These are phyloP conservation scores for Melianthus villosus DNA, from an alignment of 441 rosid genomes.

Conservation along the genomic window DNA sequence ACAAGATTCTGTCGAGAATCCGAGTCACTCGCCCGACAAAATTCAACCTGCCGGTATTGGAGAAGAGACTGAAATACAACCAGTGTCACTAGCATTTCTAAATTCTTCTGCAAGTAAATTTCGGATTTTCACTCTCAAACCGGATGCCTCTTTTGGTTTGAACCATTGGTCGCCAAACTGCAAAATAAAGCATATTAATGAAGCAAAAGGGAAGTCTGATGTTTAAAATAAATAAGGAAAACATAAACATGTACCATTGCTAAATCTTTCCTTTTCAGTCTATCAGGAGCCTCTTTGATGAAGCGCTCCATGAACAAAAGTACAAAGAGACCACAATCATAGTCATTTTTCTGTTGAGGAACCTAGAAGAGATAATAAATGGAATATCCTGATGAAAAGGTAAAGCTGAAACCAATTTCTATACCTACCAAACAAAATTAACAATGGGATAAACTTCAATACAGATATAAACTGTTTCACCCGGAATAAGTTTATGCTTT, in stretches of 20 bases:
- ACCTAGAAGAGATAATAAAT: constrained; percentile 32
- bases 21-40: neutral
- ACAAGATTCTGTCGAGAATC: too few relatives aligned
- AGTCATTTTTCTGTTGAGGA: constrained; percentile 87
- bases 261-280: constrained; percentile 60
- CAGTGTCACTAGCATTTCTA: constrained; percentile 12
- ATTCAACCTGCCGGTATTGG: neutral
- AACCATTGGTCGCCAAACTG: constrained; percentile 89
- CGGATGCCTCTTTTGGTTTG: constrained; percentile 73
- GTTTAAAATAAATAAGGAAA: neutral
- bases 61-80: constrained; percentile 2
- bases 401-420: neutral
- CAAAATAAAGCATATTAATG: constrained; percentile 2
- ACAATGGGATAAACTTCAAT: too few relatives aligned
- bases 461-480: too few relatives aligned
- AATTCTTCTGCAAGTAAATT: constrained; percentile 38
- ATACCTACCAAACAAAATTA: too few relatives aligned
- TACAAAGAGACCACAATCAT: constrained; percentile 84
- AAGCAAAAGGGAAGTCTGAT: neutral
- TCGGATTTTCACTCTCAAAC: constrained; percentile 49
- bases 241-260: constrained; percentile 35
- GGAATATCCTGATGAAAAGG: neutral
- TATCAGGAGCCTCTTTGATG: constrained; percentile 71
- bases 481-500: too few relatives aligned
- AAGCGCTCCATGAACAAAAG: constrained; percentile 81